Conservation (phyloP, 164 flowering plant genomes). For the Echeveria elegans region DNA sequence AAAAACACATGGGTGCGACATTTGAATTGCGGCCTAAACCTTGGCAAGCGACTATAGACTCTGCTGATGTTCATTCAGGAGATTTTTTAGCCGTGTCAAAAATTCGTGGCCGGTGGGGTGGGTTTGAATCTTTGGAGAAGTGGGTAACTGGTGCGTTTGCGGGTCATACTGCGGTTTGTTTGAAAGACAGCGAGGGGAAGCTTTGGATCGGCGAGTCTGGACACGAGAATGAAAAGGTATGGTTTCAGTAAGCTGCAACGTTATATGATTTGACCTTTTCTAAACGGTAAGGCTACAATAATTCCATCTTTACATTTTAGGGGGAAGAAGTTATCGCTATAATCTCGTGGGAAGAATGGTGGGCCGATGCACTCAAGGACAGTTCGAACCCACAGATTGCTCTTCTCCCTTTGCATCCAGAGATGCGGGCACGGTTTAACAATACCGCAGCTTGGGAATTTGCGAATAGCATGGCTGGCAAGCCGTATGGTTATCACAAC, state of each 20-base stretch:
- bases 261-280: too few species aligned
- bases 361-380: slow-evolving; percentile 81
- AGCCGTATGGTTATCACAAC: slow-evolving; percentile 98
- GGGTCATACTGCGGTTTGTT: slow-evolving; percentile 96
- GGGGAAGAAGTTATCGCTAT: slow-evolving; percentile 94
- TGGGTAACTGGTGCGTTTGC: slow-evolving; percentile 99
- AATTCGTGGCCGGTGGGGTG: slow-evolving; percentile 99
- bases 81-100: slow-evolving; percentile 91
- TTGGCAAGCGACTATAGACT: slow-evolving; percentile 56
- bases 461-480: slow-evolving; percentile 90
- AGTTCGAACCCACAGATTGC: slow-evolving; percentile 90
- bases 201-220: slow-evolving; percentile 99
- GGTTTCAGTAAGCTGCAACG: too few species aligned
- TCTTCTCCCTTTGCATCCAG: slow-evolving; percentile 87
- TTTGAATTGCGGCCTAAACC: slow-evolving; percentile 84
- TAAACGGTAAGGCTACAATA: too few species aligned
- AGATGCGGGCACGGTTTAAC: slow-evolving; percentile 71
- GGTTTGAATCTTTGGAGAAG: slow-evolving; percentile 95
- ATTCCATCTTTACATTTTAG: slow-evolving; percentile 42
- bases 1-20: slow-evolving; percentile 93
- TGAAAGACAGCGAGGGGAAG: slow-evolving; percentile 80
- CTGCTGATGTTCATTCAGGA: slow-evolving; percentile 94
- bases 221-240: slow-evolving; percentile 97
- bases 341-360: slow-evolving; percentile 98
- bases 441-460: slow-evolving; percentile 94